Evolutionary conservation across 2,329 filamentous ascomycete species (phyloP).

Genomic region (Penicillium sp.): DNA sequence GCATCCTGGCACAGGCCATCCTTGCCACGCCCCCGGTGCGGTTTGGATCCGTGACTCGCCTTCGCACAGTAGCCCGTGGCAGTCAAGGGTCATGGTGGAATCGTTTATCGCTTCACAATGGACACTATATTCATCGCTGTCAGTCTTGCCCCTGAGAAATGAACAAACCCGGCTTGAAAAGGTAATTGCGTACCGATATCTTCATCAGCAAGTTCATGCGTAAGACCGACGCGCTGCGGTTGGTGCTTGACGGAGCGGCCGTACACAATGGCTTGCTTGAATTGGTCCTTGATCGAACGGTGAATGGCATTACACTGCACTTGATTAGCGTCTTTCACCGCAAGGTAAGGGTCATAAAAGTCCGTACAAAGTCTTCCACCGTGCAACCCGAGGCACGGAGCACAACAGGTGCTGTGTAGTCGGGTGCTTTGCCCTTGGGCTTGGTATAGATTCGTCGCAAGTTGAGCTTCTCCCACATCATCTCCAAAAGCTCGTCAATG

Average conservation of each 20-base stretch:
- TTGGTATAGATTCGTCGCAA: constrained; percentile 95
- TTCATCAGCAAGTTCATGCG: constrained; percentile 90
- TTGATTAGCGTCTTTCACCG: constrained; percentile 34
- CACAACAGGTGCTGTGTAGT: constrained; percentile 89
- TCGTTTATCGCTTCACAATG: constrained; percentile 65
- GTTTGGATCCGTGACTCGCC: constrained; percentile 26
- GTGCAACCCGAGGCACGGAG: constrained; percentile 78
- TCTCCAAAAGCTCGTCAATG: constrained; percentile 90
- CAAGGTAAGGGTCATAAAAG: constrained; percentile 4
- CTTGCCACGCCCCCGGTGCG: constrained; percentile 21
- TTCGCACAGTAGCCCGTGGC: constrained; percentile 28
- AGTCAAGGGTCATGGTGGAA: constrained; percentile 18
- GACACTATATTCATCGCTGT: constrained; percentile 49
- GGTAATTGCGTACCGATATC: constrained; percentile 72
- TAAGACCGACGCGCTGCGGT: constrained; percentile 87
- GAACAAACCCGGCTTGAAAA: background rate
- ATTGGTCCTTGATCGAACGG: constrained; percentile 91
- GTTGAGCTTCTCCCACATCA: constrained; percentile 97
- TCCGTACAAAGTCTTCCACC: constrained; percentile 92
- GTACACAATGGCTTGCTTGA: constrained; percentile 93
- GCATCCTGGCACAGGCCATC: constrained; percentile 18
- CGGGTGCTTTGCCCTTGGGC: constrained; percentile 89
- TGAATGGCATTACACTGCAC: constrained; percentile 91
- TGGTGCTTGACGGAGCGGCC: constrained; percentile 98
- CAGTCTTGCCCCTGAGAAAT: constrained; percentile 19